Evolutionary conservation across 1,139 yeast species (phyloP), one percentile per base, ranked within the genome.

Genomic region (Taphrina communis): DNA sequence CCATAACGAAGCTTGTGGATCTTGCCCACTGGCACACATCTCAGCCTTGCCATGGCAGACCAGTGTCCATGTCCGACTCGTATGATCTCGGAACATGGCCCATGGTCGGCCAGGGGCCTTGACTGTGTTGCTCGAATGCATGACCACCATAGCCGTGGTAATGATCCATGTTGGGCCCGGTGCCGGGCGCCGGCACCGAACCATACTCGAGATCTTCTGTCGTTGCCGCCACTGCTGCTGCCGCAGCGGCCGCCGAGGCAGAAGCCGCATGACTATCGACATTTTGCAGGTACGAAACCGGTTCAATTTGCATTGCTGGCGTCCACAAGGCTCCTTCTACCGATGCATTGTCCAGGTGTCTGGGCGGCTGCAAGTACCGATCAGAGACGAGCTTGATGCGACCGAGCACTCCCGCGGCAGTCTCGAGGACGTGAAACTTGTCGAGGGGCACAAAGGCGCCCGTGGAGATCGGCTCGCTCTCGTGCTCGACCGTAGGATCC

Each of bases 371-470:
- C 48, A 44, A n/a, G 48, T 44, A 44, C 48, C 19, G 35, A 14
- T 50, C 36, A 9, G 53, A 50, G n/a, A 50, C 53, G 53, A 50
- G n/a, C 36, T 50, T 50, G 31, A 21, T 50, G 36, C 53, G 31
- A 6, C 66, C 66, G 19, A 62, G 59, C 4, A 62, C 66, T 14
- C 66, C 66, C 9, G 46, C 51, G 6, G 53, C 66, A 38, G 51
- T 35, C n/a, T 52, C 41, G 39, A 62, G 52, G 14, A 42, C 44
- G 38, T 62, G 51, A 8, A 56, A 41, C 59, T 52, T 51, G 59
- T 62, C 66, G 51, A 62, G 41, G 38, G 21, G 31, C 17, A 62
- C 59, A 42, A 38, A 62, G 17, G 42, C 19, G 17, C 12, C 46
- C 36, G 25, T 41, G 36, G 14, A 19, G 46, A 6, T 38, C 48